These are phyloP conservation scores for button mushroom (Agaricus bisporus) DNA, from an alignment of 768 basidiomycete species.

Conservation along the genomic window DNA sequence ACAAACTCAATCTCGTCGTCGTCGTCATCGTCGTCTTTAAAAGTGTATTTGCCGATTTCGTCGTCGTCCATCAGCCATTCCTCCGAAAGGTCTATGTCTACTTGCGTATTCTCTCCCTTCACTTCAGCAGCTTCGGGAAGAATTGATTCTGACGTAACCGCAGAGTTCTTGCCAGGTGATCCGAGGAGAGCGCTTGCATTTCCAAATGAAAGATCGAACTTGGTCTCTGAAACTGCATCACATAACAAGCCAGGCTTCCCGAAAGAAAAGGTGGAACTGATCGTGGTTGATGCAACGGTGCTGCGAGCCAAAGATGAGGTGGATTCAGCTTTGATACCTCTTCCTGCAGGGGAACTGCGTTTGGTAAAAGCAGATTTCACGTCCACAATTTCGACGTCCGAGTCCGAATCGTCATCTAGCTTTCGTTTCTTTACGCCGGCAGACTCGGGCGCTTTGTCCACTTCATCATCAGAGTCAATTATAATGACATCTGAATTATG, in stretches of 20 bases:
- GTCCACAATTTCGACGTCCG: constrained; percentile 10
- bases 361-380: neutral
- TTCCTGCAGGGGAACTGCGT: neutral
- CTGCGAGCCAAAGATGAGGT: neutral
- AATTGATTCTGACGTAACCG: neutral
- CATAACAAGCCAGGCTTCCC: constrained; percentile 15
- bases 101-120: constrained; percentile 6
- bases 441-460: constrained; percentile 28
- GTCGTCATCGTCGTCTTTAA: constrained; percentile 16
- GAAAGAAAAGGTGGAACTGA: constrained; percentile 8
- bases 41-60: constrained; percentile 25
- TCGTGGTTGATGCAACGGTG: neutral
- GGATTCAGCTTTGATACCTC: neutral
- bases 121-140: neutral
- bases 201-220: neutral
- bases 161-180: neutral
- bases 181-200: neutral
- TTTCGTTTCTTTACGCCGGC: constrained; percentile 17
- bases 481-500: constrained; percentile 42
- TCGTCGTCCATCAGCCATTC: constrained; percentile 53
- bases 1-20: constrained; percentile 16
- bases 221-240: neutral
- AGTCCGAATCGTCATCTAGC: constrained; percentile 11
- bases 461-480: constrained; percentile 60
- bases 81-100: constrained; percentile 34